phyloP scores from a whole-genome alignment of 2,329 filamentous ascomycete species.

The Claviceps pusilla region DNA sequence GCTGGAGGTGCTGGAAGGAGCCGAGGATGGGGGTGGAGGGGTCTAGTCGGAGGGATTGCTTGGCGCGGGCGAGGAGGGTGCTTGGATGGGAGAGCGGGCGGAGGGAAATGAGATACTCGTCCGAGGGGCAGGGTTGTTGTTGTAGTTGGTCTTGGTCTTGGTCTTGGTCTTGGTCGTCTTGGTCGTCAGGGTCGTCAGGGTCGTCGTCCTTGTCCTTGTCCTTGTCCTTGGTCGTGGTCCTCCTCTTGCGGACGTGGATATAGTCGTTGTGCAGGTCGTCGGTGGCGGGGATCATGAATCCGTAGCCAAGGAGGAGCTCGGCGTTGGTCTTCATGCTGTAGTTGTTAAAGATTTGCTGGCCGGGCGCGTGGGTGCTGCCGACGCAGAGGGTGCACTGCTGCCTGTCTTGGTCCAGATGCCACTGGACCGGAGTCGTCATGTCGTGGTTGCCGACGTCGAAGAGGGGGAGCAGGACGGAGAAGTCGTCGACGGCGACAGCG shows the following conservation, averaged over 20 bases:
- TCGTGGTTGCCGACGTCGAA: constrained; percentile 61
- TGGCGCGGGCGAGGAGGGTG: constrained; percentile 30
- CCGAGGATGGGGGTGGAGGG: constrained; percentile 14
- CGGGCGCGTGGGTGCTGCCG: constrained; percentile 28
- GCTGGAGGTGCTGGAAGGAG: constrained; percentile 36
- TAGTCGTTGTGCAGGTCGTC: constrained; percentile 43
- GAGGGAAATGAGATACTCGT: constrained; percentile 38
- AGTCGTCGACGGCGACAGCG: constrained; percentile 33
- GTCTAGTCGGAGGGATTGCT: constrained; percentile 21
- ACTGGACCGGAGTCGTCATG: constrained; percentile 42
- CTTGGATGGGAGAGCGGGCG: constrained; percentile 31
- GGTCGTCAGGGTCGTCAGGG: too few species aligned
- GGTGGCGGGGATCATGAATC: constrained; percentile 39
- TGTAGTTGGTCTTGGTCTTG: too few species aligned
- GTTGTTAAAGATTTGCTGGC: constrained; percentile 51
- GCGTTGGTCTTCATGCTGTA: constrained; percentile 63
- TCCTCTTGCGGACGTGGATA: constrained; percentile 37
- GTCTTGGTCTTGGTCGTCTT: too few species aligned
- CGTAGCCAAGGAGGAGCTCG: constrained; percentile 50
- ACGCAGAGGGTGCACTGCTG: constrained; percentile 28
- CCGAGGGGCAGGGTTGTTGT: constrained; percentile 9
- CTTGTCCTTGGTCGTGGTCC: constrained; percentile 6
- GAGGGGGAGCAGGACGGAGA: constrained; percentile 54
- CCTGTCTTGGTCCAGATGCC: constrained; percentile 33
- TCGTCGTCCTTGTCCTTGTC: too few species aligned